Percentiles rank a stretch among this genome's conserved stretches.
phyloP scores from a whole-genome alignment of 495 filamentous ascomycete species.

The Emericellopsis terricola region DNA sequence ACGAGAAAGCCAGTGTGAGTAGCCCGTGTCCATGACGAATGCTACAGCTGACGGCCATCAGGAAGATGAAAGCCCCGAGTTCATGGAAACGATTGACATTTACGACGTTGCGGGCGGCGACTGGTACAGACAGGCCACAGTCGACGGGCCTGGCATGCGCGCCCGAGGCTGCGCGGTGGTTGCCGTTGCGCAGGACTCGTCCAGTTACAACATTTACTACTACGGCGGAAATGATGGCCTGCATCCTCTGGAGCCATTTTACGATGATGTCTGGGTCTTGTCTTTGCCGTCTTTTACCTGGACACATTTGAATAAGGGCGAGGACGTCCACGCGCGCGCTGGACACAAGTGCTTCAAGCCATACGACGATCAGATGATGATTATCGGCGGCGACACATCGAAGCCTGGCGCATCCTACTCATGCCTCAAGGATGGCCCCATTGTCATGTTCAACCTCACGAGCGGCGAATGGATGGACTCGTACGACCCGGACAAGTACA shows the following conservation, averaged over 20 bases:
- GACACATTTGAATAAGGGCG: slow-evolving; percentile 38
- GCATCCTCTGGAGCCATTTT: slow-evolving; percentile 14
- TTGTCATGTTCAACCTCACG: slow-evolving; percentile 49
- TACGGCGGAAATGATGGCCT: slow-evolving; percentile 52
- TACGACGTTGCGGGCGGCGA: slow-evolving; percentile 40
- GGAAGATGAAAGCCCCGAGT: slow-evolving; percentile 30
- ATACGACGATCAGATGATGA: slow-evolving; percentile 59
- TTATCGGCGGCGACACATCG: slow-evolving; percentile 36
- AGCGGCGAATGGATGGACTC: slow-evolving; percentile 31
- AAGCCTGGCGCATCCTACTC: slow-evolving; percentile 4
- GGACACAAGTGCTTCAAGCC: slow-evolving; percentile 48
- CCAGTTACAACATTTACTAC: slow-evolving; percentile 55
- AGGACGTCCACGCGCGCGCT: slow-evolving; percentile 28
- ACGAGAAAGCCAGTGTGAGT: slow-evolving; percentile 26
- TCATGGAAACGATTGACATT: slow-evolving; percentile 48
- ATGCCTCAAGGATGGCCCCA: slow-evolving; percentile 36
- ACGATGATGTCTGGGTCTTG: slow-evolving; percentile 55
- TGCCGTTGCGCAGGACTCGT: slow-evolving; percentile 38
- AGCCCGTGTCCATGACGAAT: too few relatives aligned
- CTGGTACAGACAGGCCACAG: slow-evolving; percentile 48
- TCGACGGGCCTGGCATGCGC: slow-evolving; percentile 30
- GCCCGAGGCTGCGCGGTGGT: slow-evolving; percentile 46
- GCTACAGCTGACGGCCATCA: too few relatives aligned
- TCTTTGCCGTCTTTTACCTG: slow-evolving; percentile 65
- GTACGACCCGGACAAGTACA: slow-evolving; percentile 41